phyloP scores from a whole-genome alignment of 305 asterid species.

The Euphrasia arctica region DNA sequence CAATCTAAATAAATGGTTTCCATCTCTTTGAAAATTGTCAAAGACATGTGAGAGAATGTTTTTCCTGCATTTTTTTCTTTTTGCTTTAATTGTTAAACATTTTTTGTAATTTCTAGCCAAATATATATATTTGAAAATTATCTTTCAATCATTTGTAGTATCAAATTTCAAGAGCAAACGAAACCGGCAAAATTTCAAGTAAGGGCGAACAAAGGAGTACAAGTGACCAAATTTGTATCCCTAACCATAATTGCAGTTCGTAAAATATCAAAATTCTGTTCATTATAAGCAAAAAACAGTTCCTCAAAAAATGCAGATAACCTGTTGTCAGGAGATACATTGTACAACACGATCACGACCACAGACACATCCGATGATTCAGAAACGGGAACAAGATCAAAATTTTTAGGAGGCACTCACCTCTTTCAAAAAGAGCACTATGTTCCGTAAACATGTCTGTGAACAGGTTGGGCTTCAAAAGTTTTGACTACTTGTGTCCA shows the following conservation, averaged over 20 bases:
- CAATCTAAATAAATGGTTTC: conserved; percentile 40
- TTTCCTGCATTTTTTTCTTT: no score
- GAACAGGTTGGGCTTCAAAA: conserved; percentile 55
- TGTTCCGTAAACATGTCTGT: conserved; percentile 67
- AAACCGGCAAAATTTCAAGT: no score
- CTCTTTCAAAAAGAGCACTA: conserved; percentile 22
- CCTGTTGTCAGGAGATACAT: conserved; percentile 28
- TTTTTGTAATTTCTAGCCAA: no score
- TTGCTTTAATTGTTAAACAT: not conserved
- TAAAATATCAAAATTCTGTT: no score
- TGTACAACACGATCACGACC: conserved; percentile 41
- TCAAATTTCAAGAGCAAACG: no score
- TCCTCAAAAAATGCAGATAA: not conserved
- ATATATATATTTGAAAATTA: no score
- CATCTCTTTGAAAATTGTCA: conserved; percentile 31
- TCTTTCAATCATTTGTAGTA: no score
- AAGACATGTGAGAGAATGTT: not conserved
- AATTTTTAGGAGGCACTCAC: conserved; percentile 23
- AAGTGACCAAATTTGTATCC: no score
- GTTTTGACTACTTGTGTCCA: conserved; percentile 57
- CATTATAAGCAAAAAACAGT: no score
- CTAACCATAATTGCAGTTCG: no score
- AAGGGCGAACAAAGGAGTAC: no score
- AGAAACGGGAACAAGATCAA: conserved; percentile 25
- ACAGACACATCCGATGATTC: not conserved